Evolutionary conservation across 768 basidiomycete species (phyloP).

Genomic region (Hericium erinaceus): DNA sequence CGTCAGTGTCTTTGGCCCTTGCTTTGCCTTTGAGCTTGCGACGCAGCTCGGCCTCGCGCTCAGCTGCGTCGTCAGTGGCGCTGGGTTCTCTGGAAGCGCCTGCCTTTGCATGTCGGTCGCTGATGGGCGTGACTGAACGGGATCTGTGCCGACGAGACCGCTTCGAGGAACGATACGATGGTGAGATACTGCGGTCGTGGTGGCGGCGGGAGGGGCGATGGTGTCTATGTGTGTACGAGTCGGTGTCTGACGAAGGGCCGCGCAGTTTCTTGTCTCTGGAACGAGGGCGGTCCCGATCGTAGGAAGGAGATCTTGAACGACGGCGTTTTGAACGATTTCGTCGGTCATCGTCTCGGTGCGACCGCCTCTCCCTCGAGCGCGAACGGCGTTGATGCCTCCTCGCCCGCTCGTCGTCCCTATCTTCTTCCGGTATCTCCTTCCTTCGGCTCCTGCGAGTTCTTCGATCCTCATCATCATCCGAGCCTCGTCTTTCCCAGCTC

Average conservation of each 20-base stretch:
- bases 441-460: constrained; percentile 12
- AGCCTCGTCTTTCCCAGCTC: constrained; percentile 40
- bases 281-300: constrained; percentile 8
- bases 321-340: background rate
- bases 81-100: constrained; percentile 1
- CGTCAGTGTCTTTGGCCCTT: background rate
- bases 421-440: constrained; percentile 31
- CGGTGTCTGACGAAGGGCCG: background rate
- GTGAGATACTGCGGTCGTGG: background rate
- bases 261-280: background rate
- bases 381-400: constrained; percentile 22
- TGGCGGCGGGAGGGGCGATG: background rate
- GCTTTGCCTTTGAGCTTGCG: constrained; percentile 23
- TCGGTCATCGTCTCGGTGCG: background rate
- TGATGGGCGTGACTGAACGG: background rate
- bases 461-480: constrained; percentile 23
- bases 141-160: constrained; percentile 4
- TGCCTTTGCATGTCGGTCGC: background rate
- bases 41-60: constrained; percentile 26
- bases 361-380: constrained; percentile 18
- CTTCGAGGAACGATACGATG: background rate
- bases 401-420: constrained; percentile 25
- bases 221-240: background rate
- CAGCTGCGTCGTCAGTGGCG: background rate
- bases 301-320: constrained; percentile 14